These are phyloP conservation scores for Coemansia sp. DNA, from an alignment of 192 early-diverging fungal species.

Conservation along the genomic window DNA sequence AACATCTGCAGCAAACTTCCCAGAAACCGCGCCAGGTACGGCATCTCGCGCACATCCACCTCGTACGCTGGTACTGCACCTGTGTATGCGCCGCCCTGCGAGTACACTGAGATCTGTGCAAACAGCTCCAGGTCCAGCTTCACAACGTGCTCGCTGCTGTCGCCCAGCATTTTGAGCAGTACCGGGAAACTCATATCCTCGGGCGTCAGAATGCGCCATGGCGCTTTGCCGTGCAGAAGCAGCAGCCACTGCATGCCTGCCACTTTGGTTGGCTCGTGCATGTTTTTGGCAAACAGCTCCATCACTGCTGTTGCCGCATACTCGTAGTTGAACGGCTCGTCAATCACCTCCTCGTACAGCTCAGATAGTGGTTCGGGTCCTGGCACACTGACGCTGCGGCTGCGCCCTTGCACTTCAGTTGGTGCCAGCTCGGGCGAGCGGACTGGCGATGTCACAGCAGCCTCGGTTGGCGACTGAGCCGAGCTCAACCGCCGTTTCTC, in stretches of 20 bases:
- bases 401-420: background rate
- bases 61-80: background rate
- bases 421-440: background rate
- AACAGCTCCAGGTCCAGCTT: conserved; percentile 88
- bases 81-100: conserved; percentile 1
- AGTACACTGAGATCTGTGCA: conserved; percentile 79
- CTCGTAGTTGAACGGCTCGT: conserved; percentile 83
- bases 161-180: conserved; percentile 87
- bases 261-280: conserved; percentile 89
- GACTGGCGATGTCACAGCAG: background rate
- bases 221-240: conserved; percentile 94
- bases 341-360: conserved; percentile 8
- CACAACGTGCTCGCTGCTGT: conserved; percentile 93
- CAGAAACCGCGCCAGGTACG: conserved; percentile 87
- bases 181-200: conserved; percentile 87
- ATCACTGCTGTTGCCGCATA: conserved; percentile 78
- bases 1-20: conserved; percentile 87
- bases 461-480: conserved; percentile 1
- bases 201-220: conserved; percentile 77
- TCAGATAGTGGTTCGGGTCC: background rate
- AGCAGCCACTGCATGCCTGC: conserved; percentile 94
- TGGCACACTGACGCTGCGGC: background rate
- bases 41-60: conserved; percentile 10
- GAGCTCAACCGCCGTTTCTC: background rate
- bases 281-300: conserved; percentile 64